These are phyloP conservation scores for Xylona heveae DNA, from an alignment of 495 filamentous ascomycete species.

Conservation along the genomic window DNA sequence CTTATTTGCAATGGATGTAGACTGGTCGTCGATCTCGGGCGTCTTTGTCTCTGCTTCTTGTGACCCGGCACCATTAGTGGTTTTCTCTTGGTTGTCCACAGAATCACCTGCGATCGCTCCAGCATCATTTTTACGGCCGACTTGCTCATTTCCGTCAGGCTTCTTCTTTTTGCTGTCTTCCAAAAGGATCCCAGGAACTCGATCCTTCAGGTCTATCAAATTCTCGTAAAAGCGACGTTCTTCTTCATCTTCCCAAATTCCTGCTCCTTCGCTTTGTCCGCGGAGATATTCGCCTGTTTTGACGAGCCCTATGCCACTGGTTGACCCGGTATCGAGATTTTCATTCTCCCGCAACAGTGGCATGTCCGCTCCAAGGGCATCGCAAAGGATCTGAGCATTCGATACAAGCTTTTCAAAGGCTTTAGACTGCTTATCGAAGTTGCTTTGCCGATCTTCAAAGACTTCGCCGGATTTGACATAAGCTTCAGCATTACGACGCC, in stretches of 20 bases:
- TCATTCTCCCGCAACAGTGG: conserved; percentile 75
- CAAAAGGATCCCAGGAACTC: conserved; percentile 78
- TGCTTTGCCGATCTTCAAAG: conserved; percentile 92
- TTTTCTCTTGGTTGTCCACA: conserved; percentile 12
- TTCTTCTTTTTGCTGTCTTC: conserved; percentile 97
- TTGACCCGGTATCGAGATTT: conserved; percentile 43
- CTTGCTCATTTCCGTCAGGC: conserved; percentile 29
- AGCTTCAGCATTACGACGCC: conserved; percentile 85
- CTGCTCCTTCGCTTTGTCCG: conserved; percentile 75
- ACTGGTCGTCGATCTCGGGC: conserved; percentile 53
- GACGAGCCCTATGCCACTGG: conserved; percentile 81
- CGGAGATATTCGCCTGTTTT: conserved; percentile 86
- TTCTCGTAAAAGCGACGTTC: conserved; percentile 97
- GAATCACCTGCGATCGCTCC: conserved; percentile 14
- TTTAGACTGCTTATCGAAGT: conserved; percentile 83
- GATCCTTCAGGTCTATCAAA: conserved; percentile 81
- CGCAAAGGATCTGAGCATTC: conserved; percentile 81
- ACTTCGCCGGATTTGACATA: conserved; percentile 98
- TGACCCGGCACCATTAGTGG: conserved; percentile 6
- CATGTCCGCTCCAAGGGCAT: conserved; percentile 83
- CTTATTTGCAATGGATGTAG: conserved; percentile 88
- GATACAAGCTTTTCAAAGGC: conserved; percentile 73
- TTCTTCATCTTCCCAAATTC: conserved; percentile 98
- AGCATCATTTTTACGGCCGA: conserved; percentile 30
- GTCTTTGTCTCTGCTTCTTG: conserved; percentile 30